Evolutionary conservation across 176 grass and related monocot species (phyloP).

Genomic region (Alloteropsis semialata): DNA sequence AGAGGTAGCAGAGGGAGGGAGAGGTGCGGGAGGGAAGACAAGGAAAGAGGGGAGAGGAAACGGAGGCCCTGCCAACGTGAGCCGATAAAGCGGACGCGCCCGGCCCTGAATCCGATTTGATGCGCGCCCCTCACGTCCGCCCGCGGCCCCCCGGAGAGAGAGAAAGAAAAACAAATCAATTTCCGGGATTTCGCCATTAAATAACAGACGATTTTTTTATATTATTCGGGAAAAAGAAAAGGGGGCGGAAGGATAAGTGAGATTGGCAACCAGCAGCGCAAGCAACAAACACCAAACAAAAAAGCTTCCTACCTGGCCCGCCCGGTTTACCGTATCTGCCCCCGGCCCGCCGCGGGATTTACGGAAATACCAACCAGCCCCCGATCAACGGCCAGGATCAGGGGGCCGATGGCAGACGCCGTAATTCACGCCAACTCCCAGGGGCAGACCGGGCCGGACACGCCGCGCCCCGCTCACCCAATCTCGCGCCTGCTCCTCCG

Average conservation of each 20-base stretch:
- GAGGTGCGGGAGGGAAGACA: not conserved
- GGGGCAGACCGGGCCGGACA: not conserved
- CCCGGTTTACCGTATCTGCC: not conserved
- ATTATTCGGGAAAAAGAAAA: not conserved
- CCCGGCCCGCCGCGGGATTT: not conserved
- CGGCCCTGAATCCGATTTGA: constrained; percentile 46
- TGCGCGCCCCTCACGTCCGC: constrained; percentile 45
- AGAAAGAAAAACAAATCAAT: not conserved
- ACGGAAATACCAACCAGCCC: not conserved
- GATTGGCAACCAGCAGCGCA: constrained; percentile 10
- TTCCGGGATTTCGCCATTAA: constrained; percentile 6
- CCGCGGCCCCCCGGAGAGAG: constrained; percentile 6
- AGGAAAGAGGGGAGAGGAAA: constrained; percentile 30
- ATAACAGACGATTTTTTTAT: not conserved
- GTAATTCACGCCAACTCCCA: constrained; percentile 2
- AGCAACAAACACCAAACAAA: constrained; percentile 26
- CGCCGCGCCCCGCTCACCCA: not conserved
- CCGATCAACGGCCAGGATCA: constrained; percentile 24
- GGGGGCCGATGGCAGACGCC: not conserved
- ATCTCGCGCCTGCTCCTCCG: not conserved
- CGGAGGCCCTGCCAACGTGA: constrained; percentile 54
- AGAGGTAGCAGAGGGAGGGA: not conserved
- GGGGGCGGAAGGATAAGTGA: not conserved
- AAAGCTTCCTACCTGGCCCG: constrained; percentile 15
- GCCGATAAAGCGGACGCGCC: constrained; percentile 56